Conservation (phyloP, 805 yeast genomes). For the Kazachstania africana region DNA sequence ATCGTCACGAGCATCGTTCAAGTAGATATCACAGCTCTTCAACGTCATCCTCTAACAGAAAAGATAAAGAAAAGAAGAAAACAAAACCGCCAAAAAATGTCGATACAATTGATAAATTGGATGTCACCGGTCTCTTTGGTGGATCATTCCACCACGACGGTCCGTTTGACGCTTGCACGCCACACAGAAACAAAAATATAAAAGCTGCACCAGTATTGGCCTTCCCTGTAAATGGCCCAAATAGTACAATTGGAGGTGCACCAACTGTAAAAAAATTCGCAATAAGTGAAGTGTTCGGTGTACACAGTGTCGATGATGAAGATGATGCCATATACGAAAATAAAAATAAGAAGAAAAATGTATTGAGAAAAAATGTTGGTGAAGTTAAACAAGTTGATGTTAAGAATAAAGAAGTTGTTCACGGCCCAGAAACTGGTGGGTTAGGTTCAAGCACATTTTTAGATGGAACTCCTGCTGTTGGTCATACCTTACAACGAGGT, state of each 20-base stretch:
- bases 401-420: constrained; percentile 54
- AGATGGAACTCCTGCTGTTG: constrained; percentile 90
- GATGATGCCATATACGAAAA: constrained; percentile 24
- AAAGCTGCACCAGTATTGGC: constrained; percentile 87
- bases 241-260: constrained; percentile 37
- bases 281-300: constrained; percentile 71
- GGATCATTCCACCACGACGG: constrained; percentile 98
- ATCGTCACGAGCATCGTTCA: constrained; percentile 4
- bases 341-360: constrained; percentile 21
- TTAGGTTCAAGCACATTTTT: constrained; percentile 85
- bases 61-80: constrained; percentile 33
- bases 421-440: constrained; percentile 80
- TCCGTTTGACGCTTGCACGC: constrained; percentile 97
- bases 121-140: constrained; percentile 91
- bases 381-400: constrained; percentile 58
- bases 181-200: constrained; percentile 75
- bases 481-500: constrained; percentile 54
- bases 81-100: constrained; percentile 49
- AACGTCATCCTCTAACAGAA: constrained; percentile 1
- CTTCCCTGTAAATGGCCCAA: constrained; percentile 93
- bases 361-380: constrained; percentile 40
- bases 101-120: constrained; percentile 90
- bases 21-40: constrained; percentile 7
- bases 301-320: constrained; percentile 36
- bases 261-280: constrained; percentile 52